Percentiles rank a stretch among this genome's conserved stretches.
Evolutionary conservation across 2,329 filamentous ascomycete genomes (phyloP).

Genomic region (Reticulascus tulasneorum): DNA sequence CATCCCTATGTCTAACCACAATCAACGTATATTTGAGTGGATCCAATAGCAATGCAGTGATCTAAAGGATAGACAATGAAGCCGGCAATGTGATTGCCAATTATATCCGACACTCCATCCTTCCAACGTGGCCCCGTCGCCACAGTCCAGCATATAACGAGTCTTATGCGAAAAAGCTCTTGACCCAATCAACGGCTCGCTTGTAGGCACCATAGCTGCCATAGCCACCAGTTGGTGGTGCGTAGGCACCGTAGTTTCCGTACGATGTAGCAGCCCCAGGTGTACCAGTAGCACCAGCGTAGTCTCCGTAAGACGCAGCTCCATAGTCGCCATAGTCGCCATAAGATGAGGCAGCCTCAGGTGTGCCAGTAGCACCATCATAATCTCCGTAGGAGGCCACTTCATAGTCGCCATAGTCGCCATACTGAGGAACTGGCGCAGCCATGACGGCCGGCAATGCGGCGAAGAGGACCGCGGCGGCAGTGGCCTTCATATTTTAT

Average conservation of each 20-base stretch:
- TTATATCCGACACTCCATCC: too few relatives aligned
- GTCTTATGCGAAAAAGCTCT: constrained; percentile 2
- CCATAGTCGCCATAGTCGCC: constrained; percentile 10
- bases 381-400: constrained; percentile 1
- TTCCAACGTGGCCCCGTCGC: too few relatives aligned
- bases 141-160: too few relatives aligned
- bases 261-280: not conserved
- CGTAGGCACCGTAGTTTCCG: constrained; percentile 1
- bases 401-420: constrained; percentile 8
- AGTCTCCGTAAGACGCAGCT: constrained; percentile 7
- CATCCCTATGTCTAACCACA: too few relatives aligned
- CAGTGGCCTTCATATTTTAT: constrained; percentile 25
- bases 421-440: constrained; percentile 5
- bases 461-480: constrained; percentile 20
- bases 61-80: too few relatives aligned
- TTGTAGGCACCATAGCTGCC: constrained; percentile 8
- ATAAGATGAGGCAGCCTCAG: not conserved
- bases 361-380: constrained; percentile 1
- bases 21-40: too few relatives aligned
- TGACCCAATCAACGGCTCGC: constrained; percentile 7
- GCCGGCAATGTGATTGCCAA: too few relatives aligned
- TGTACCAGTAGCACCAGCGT: not conserved
- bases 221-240: too few relatives aligned
- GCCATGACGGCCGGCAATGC: constrained; percentile 18
- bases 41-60: too few relatives aligned